Evolutionary conservation across 2,329 filamentous ascomycete species (phyloP), one percentile per base, ranked within the genome.

Genomic region (Penicillium palitans): DNA sequence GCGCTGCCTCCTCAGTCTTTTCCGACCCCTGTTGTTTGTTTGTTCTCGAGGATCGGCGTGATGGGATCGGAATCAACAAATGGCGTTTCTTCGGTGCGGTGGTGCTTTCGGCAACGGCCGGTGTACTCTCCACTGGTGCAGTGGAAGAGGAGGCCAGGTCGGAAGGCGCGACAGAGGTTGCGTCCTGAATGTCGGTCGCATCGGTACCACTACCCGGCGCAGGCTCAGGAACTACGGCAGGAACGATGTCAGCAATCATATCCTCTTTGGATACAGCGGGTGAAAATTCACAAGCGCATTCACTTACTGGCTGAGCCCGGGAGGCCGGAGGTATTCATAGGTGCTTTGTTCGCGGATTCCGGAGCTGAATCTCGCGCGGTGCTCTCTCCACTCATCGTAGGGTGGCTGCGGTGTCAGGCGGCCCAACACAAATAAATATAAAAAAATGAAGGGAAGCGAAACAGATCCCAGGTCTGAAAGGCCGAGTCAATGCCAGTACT

Each of bases 41-140:
- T 27, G 66, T 64, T 59, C 71, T 74, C 24, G 74, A 74, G 10
- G 76, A 78, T 37, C 73, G 70, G 55, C 73, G 73, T 57, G 75
- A 77, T 21, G 75, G 67, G 39, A 76, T 70, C 41, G 70, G 72
- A 27, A 76, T 64, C 29, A 76, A 66, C 31, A 75, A 67, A 58
- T 71, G 69, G 40, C 73, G 71, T 61, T 76, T 77, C 63, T 74
- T 77, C 10, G 74, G 68, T 24, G 63, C 52, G 35, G 70, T 68
- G 27, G 63, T 53, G 25, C 59, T 40, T 41, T 59, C 63, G 9
- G 63, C 57, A 17, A 58, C 40, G 4, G 61, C 57, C 21, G 69
- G 39, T 37, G 65, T 40, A 41, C n/a, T 56, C 21, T 57, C 50
- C 21, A 27, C 17, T 6, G 58, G 51, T 33, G 49, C 58, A 31